Evolutionary conservation across 345 rosid genomes (phyloP).

Genomic region (Mallotus nudiflorus): DNA sequence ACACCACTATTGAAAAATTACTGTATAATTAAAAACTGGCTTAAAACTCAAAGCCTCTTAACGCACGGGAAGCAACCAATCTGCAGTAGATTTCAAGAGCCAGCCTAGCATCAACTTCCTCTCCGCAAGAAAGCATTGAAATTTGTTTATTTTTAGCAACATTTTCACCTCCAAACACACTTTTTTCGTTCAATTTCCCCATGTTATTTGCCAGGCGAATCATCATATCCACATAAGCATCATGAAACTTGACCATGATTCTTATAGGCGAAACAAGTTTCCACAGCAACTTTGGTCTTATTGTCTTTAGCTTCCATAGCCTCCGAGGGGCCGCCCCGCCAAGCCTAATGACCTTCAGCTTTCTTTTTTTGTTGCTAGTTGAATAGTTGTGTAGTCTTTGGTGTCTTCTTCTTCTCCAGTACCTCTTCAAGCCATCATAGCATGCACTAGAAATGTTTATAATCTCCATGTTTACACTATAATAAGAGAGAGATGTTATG

Average conservation of each 20-base stretch:
- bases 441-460: conserved; percentile 7
- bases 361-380: conserved; percentile 7
- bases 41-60: not conserved
- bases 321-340: conserved; percentile 10
- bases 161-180: conserved; percentile 20
- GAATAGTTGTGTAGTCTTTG: conserved; percentile 26
- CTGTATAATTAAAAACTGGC: no score
- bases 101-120: conserved; percentile 29
- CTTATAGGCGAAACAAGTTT: conserved; percentile 30
- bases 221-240: conserved; percentile 37
- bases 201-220: conserved; percentile 23
- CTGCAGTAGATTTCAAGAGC: conserved; percentile 38
- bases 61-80: conserved; percentile 34
- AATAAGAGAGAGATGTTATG: no score
- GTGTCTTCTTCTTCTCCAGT: conserved; percentile 45
- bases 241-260: conserved; percentile 35
- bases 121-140: conserved; percentile 30
- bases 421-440: conserved; percentile 39
- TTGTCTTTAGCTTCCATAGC: not conserved
- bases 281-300: not conserved
- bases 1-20: no score
- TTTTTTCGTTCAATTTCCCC: conserved; percentile 16
- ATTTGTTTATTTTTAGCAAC: conserved; percentile 22
- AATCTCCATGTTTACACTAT: conserved; percentile 26
- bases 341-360: conserved; percentile 38